phyloP scores from a whole-genome alignment of 2,329 filamentous ascomycete species.

The Aureobasidium sp. region DNA sequence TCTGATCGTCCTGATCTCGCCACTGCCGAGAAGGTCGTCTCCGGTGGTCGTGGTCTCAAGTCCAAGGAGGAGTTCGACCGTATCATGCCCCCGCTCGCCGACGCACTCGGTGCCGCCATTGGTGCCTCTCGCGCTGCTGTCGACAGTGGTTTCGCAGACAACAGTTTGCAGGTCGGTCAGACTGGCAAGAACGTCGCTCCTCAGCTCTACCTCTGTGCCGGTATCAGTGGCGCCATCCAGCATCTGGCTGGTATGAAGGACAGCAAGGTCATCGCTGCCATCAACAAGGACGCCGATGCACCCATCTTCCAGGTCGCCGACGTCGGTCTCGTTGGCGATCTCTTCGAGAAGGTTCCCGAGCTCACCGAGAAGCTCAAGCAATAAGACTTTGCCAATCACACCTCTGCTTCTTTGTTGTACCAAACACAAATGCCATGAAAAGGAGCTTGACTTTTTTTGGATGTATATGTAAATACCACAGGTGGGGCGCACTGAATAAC shows the following conservation, averaged over 20 bases:
- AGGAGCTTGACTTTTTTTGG: background rate
- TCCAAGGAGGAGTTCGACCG: slow-evolving; percentile 96
- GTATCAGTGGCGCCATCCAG: slow-evolving; percentile 95
- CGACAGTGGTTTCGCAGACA: slow-evolving; percentile 95
- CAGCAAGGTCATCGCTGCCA: slow-evolving; percentile 97
- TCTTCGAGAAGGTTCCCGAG: slow-evolving; percentile 90
- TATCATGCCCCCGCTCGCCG: slow-evolving; percentile 84
- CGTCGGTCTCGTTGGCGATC: slow-evolving; percentile 84
- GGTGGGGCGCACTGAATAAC: background rate
- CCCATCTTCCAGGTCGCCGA: slow-evolving; percentile 98
- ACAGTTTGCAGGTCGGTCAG: slow-evolving; percentile 95
- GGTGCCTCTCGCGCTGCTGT: slow-evolving; percentile 92
- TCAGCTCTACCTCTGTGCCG: slow-evolving; percentile 87
- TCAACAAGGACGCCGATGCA: slow-evolving; percentile 96
- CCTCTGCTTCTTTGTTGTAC: background rate
- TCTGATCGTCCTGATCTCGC: slow-evolving; percentile 89
- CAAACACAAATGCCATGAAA: background rate
- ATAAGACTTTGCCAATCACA: background rate
- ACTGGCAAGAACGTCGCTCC: slow-evolving; percentile 98
- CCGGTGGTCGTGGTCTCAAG: slow-evolving; percentile 88
- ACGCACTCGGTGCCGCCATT: slow-evolving; percentile 88
- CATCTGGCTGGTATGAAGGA: slow-evolving; percentile 99
- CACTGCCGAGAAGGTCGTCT: slow-evolving; percentile 83
- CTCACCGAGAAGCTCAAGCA: slow-evolving; percentile 86
- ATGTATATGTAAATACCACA: background rate